Conservation (phyloP, 768 basidiomycete species). For the Pulveroboletus frians region DNA sequence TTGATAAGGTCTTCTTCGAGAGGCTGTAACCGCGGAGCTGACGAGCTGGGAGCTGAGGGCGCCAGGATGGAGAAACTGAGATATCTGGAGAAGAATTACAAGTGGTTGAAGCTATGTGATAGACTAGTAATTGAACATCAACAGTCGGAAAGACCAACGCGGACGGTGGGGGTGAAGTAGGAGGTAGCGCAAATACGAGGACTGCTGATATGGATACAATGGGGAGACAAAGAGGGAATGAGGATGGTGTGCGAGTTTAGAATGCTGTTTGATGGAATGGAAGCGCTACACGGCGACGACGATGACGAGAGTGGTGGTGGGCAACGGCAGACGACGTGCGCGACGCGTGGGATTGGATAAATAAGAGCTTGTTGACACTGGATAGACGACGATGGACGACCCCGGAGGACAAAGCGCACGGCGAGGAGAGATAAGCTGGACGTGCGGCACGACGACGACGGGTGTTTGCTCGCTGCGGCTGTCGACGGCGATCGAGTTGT, state of each 20-base stretch:
- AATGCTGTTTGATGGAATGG: slow-evolving; percentile 26
- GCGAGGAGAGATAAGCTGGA: slow-evolving; percentile 19
- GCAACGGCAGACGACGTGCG: slow-evolving; percentile 37
- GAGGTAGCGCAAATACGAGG: slow-evolving; percentile 32
- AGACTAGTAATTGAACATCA: slow-evolving; percentile 38
- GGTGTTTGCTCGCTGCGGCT: slow-evolving; percentile 39
- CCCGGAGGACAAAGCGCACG: slow-evolving; percentile 20
- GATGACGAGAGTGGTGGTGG: slow-evolving; percentile 15
- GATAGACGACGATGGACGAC: slow-evolving; percentile 20
- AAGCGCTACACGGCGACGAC: slow-evolving; percentile 26
- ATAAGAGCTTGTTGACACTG: slow-evolving; percentile 24
- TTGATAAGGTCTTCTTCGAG: slow-evolving; percentile 75
- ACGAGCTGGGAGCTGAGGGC: slow-evolving; percentile 36
- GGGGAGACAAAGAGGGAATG: slow-evolving; percentile 26
- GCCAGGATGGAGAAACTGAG: slow-evolving; percentile 45
- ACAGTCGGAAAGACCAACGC: slow-evolving; percentile 35
- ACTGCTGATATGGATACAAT: slow-evolving; percentile 43
- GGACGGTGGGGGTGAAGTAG: slow-evolving; percentile 26
- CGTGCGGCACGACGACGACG: slow-evolving; percentile 37
- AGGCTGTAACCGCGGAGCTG: slow-evolving; percentile 33
- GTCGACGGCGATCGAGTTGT: slow-evolving; percentile 47
- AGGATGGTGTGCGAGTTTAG: slow-evolving; percentile 22
- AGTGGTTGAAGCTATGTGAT: slow-evolving; percentile 23
- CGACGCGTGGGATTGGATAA: slow-evolving; percentile 43
- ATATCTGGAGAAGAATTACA: slow-evolving; percentile 27